A percentile compares a stretch with the other conserved stretches of the same genome.
Conservation (phyloP, 2,329 filamentous ascomycete species). For the Claviceps pusilla region DNA sequence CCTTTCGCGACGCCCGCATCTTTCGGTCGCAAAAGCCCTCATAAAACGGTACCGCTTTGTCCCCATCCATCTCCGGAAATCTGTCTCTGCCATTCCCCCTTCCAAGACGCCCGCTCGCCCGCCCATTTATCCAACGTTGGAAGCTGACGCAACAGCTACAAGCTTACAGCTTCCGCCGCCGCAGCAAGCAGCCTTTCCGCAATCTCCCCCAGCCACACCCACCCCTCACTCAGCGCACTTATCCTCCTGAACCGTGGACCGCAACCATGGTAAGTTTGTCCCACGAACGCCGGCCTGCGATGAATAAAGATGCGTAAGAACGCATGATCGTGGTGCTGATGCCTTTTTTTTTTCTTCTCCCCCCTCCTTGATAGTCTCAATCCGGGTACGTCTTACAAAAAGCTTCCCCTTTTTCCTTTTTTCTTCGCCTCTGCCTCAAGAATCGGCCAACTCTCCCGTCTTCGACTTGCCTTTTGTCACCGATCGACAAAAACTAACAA, state of each 20-base stretch:
- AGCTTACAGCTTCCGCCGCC: background rate
- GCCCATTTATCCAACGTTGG: too few relatives aligned
- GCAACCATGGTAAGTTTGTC: slow-evolving; percentile 25
- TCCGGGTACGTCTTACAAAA: slow-evolving; percentile 40
- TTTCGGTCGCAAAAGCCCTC: background rate
- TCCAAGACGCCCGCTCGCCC: too few relatives aligned
- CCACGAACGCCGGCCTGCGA: background rate
- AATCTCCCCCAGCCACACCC: slow-evolving; percentile 9
- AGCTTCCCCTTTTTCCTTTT: background rate
- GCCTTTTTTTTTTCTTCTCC: background rate
- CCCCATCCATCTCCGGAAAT: background rate
- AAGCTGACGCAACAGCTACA: slow-evolving; percentile 1
- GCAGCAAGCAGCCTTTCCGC: background rate
- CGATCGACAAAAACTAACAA: slow-evolving; percentile 8
- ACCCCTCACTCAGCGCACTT: slow-evolving; percentile 12
- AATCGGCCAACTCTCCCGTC: background rate
- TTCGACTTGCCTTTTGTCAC: background rate
- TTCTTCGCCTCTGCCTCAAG: background rate
- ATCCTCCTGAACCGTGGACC: slow-evolving; percentile 18
- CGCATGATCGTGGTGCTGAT: background rate
- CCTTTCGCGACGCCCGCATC: slow-evolving; percentile 2
- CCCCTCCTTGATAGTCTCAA: slow-evolving; percentile 38
- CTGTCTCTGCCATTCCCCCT: too few relatives aligned
- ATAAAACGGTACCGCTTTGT: background rate
- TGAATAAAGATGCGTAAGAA: background rate